Evolutionary conservation across 2,329 filamentous ascomycete genomes (phyloP), one percentile per base, ranked within the genome.

Genomic region (Aspergillus chevalieri): DNA sequence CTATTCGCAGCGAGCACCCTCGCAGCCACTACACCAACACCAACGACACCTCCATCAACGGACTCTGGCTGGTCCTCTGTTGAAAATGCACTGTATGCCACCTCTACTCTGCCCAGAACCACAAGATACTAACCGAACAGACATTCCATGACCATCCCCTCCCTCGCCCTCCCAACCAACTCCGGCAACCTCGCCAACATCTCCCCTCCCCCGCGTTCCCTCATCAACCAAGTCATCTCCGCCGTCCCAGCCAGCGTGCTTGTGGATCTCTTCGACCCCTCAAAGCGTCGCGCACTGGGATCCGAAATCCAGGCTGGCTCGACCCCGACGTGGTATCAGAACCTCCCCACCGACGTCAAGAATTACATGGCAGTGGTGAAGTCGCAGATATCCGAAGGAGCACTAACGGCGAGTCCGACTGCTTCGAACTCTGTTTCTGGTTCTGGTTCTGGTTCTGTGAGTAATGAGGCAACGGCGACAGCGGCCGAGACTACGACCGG

Each of bases 251-350:
- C 65, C 4, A 57, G 58, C 0, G 65, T 63, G 0, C 54, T 68
- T 19, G 55, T 59, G 26, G 60, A 67, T 22, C 52, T 69, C 0
- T 44, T 67, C 26, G 52, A 67, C 24, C 61, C 64, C 1, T 44
- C 52, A 6, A 59, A 60, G 24, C 64, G 66, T 44, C 64, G 58
- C 33, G 55, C 63, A 0, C 53, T 69, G 5, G 62, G 63, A 6
- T 62, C 59, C 34, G 57, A 67, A 7, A 61, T 67, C 47, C 54
- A 61, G 7, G 65, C 63, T 8, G 66, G 66, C 0, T 59, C 49
- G 38, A 68, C 65, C 0, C 65, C 66, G 0, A 51, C 53, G 26
- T 68, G 66, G 66, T 69, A 68, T 19, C 43, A 47, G 10, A 56
- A 53, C 26, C 57, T 69, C 0, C 66, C 66, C 0, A 53, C 58